These are phyloP conservation scores for Cunninghamia lanceolata DNA, from an alignment of 75 land plant genomes.

Conservation along the genomic window DNA sequence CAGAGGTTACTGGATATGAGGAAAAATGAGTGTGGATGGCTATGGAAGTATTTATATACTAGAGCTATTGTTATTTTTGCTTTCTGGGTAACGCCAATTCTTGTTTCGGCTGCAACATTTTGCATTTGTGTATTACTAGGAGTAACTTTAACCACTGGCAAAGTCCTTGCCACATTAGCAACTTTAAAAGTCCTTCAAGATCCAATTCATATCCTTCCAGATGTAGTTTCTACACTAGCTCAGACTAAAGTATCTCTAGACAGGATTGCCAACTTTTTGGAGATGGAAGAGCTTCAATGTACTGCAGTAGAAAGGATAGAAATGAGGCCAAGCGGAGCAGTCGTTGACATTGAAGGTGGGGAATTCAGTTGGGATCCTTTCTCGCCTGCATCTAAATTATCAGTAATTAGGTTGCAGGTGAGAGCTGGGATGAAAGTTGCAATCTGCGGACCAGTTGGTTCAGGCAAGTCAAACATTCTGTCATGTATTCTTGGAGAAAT, in stretches of 20 bases:
- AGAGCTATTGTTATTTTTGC: conserved; percentile 44
- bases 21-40: conserved; percentile 47
- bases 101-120: conserved; percentile 60
- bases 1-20: conserved; percentile 48
- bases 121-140: conserved; percentile 41
- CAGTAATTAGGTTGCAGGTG: conserved; percentile 38
- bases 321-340: not conserved
- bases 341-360: conserved; percentile 40
- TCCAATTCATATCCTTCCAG: conserved; percentile 48
- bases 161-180: conserved; percentile 61
- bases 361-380: conserved; percentile 49
- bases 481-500: conserved; percentile 75
- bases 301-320: not conserved
- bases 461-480: conserved; percentile 80
- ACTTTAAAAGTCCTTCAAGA: conserved; percentile 63
- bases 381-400: conserved; percentile 17
- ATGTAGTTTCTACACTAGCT: conserved; percentile 42
- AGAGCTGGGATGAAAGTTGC: conserved; percentile 58
- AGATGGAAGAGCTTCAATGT: conserved; percentile 51
- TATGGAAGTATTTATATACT: conserved; percentile 38
- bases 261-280: conserved; percentile 52
- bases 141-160: conserved; percentile 39
- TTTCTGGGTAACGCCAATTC: conserved; percentile 52
- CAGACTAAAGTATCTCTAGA: conserved; percentile 58
- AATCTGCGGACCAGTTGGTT: conserved; percentile 81